Evolutionary conservation across 139 green algal genomes (phyloP).

Genomic region (Chlorella sorokiniana): DNA sequence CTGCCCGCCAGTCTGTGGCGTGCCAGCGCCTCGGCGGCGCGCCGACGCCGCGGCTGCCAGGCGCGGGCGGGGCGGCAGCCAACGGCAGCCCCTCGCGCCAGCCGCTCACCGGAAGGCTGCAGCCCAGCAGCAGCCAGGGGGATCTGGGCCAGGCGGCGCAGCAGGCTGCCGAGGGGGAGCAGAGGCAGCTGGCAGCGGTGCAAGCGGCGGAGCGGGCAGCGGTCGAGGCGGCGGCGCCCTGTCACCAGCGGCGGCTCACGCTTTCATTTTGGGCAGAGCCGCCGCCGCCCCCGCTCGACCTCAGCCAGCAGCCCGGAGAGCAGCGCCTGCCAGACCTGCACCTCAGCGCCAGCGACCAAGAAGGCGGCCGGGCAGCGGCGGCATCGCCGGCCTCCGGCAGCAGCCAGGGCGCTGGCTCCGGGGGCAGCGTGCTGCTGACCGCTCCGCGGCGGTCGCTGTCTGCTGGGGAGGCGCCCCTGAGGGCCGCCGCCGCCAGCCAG

Average conservation of each 20-base stretch:
- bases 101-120: not conserved
- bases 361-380: too few relatives aligned
- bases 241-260: not conserved
- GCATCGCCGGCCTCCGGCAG: too few relatives aligned
- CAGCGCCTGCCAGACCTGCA: not conserved
- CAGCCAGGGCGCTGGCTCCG: too few relatives aligned
- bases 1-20: not conserved
- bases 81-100: conserved; percentile 2
- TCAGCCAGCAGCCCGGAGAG: not conserved
- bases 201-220: too few relatives aligned
- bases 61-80: not conserved
- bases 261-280: not conserved
- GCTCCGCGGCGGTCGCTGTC: not conserved
- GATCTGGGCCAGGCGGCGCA: not conserved
- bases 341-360: not conserved
- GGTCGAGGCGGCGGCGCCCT: not conserved
- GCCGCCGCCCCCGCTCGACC: not conserved
- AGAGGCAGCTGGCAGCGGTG: not conserved
- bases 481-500: too few relatives aligned
- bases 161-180: not conserved
- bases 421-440: not conserved
- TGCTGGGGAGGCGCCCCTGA: too few relatives aligned
- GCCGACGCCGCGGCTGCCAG: not conserved
- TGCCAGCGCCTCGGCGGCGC: not conserved
- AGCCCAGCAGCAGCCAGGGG: conserved; percentile 4